Base-by-base conservation (phyloP, 2,329 filamentous ascomycete species). In the Thielaviopsis ethacetica region DNA sequence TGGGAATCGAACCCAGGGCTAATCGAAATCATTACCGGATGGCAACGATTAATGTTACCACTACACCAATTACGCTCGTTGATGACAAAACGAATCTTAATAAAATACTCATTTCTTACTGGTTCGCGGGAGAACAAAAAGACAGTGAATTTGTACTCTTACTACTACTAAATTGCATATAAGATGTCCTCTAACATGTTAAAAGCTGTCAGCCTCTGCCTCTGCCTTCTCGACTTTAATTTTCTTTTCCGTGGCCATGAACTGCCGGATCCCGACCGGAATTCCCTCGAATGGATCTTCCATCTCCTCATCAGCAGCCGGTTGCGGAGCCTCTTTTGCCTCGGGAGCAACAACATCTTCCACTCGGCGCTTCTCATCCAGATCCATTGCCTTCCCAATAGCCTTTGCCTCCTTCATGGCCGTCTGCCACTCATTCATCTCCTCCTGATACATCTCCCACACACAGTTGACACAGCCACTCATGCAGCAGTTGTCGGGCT, bases 401-500 rank as follows among this genome's bases (percentile, higher is more conserved):
- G 27, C 26, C 34, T 57, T 50, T 2, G 58, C 89, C 66, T 85
- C 78, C 3, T 75, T 73, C 41, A 78, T 80, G 61, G 82, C 79
- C 15, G 75, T 73, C 3, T 84, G 85, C 88, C 90, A 97, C 60
- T 88, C 86, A 70, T 97, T 91, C 71, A 97, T 78, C 57, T 97
- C 93, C 64, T 98, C 91, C 9, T 91, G 80, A 71, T 84, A 97
- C 57, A 82, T 76, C 66, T 96, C 91, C 91, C 91, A 97, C 2
- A 97, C 93, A 70, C 93, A 98, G 70, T 97, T 91, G 54, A 95
- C 91, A 69, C 93, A 98, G 2, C 93, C 93, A 67, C 88, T 93
- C 93, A 98, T 98, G 72, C 93, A 98, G 77, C 93, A 98, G 68
- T 98, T 96, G 67, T 97, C 93, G 3, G 93, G 93, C 71, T 98